These are phyloP conservation scores for Aureobasidium sp. DNA, from an alignment of 2,329 filamentous ascomycete species.

Conservation along the genomic window DNA sequence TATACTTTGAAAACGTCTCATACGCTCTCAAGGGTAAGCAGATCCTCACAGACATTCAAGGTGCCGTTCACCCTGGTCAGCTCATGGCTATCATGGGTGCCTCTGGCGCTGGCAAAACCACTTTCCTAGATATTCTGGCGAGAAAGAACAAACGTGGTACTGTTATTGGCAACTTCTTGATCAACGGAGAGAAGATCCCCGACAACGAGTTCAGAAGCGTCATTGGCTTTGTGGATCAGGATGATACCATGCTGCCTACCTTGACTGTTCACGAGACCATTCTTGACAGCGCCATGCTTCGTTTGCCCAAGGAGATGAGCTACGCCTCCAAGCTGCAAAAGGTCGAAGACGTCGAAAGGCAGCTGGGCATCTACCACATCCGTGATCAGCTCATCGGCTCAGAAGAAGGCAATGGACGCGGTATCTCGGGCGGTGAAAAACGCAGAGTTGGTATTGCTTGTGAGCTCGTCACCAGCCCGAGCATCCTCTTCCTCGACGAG, in stretches of 20 bases:
- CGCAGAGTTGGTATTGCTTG: constrained; percentile 94
- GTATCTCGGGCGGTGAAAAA: constrained; percentile 96
- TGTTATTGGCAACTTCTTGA: constrained; percentile 73
- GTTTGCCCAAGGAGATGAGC: constrained; percentile 89
- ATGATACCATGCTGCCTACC: constrained; percentile 93
- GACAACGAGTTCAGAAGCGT: constrained; percentile 85
- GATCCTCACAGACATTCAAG: constrained; percentile 73
- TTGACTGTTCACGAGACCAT: constrained; percentile 98
- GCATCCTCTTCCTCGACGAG: constrained; percentile 93
- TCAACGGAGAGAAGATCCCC: constrained; percentile 85
- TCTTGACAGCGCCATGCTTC: constrained; percentile 81
- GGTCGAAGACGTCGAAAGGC: constrained; percentile 87
- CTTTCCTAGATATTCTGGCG: constrained; percentile 90
- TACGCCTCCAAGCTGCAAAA: constrained; percentile 79
- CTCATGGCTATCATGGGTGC: constrained; percentile 97
- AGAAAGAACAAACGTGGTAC: constrained; percentile 91
- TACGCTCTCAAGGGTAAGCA: constrained; percentile 83
- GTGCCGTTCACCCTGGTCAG: constrained; percentile 89
- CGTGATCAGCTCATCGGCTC: constrained; percentile 93
- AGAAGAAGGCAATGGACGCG: constrained; percentile 86
- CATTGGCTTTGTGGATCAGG: constrained; percentile 95
- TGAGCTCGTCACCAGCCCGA: constrained; percentile 93
- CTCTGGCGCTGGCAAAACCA: constrained; percentile 94
- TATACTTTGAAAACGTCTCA: constrained; percentile 81
- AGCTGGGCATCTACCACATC: constrained; percentile 90